These are phyloP conservation scores for Syncephalastrum monosporum DNA, from an alignment of 371 early-diverging fungal genomes.

Conservation along the genomic window DNA sequence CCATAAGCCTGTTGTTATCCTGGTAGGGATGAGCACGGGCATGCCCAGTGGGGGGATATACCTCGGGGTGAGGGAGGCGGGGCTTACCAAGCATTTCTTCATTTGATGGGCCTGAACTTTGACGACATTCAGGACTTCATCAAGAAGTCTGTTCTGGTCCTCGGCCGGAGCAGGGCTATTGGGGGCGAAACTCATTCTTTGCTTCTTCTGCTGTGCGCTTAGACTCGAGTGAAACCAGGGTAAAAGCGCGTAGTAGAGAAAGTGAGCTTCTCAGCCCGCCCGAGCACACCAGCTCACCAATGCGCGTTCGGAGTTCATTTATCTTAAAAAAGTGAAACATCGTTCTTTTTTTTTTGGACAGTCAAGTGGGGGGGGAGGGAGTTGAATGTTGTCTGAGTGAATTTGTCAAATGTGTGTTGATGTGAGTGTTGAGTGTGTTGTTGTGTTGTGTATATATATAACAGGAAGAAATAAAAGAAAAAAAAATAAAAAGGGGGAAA, in stretches of 20 bases:
- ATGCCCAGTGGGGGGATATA: neutral
- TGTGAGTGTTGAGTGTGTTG: no score
- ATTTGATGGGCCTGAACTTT: slow-evolving; percentile 88
- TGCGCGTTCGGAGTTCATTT: no score
- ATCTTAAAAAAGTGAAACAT: no score
- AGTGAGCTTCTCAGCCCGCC: no score
- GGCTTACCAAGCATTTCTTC: slow-evolving; percentile 80
- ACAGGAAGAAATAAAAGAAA: slow-evolving; percentile 1
- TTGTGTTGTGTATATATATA: neutral
- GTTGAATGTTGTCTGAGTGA: no score
- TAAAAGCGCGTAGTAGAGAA: no score
- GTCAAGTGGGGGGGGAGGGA: no score
- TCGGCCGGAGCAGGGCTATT: slow-evolving; percentile 52
- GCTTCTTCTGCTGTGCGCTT: no score
- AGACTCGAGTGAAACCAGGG: no score
- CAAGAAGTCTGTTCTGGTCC: slow-evolving; percentile 81
- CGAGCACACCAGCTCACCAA: no score
- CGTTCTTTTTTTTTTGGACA: no score
- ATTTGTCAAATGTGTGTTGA: no score
- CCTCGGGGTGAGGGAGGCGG: neutral
- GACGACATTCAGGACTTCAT: slow-evolving; percentile 83
- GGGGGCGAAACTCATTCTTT: slow-evolving; percentile 23
- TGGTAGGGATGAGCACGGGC: slow-evolving; percentile 21
- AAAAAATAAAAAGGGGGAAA: slow-evolving; percentile 1
- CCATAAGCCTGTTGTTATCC: slow-evolving; percentile 90